A percentile compares a stretch with the other conserved stretches of the same genome.
phyloP scores from a whole-genome alignment of 2,329 filamentous ascomycete species.

The Metarhizium anisopliae region DNA sequence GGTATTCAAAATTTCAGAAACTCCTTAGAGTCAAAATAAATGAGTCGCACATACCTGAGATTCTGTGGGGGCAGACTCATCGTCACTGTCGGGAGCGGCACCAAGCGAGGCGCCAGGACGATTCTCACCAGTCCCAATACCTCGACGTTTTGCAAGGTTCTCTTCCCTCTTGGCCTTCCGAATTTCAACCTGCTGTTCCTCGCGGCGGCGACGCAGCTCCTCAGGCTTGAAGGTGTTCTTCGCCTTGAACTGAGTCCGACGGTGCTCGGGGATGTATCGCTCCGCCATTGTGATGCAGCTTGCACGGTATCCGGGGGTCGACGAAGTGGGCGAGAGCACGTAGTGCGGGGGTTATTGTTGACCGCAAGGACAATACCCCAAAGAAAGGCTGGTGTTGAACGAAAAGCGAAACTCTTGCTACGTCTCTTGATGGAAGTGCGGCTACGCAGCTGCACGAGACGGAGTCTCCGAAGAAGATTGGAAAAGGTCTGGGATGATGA shows the following conservation, averaged over 20 bases:
- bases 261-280: constrained; percentile 98
- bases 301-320: neutral
- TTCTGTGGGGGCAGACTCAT: constrained; percentile 91
- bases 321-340: constrained; percentile 4
- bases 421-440: constrained; percentile 3
- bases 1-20: neutral
- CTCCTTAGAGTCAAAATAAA: neutral
- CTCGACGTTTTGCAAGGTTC: constrained; percentile 95
- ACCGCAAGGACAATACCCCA: constrained; percentile 2
- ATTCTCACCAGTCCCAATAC: constrained; percentile 75
- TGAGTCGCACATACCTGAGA: constrained; percentile 61
- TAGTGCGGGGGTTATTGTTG: constrained; percentile 6
- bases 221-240: constrained; percentile 99
- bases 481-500: constrained; percentile 1
- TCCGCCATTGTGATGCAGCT: constrained; percentile 68
- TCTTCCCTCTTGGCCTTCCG: constrained; percentile 98
- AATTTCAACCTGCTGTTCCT: constrained; percentile 99
- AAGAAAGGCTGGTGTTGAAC: neutral
- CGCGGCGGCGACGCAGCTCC: constrained; percentile 93
- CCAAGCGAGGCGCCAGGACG: constrained; percentile 74
- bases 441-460: constrained; percentile 3
- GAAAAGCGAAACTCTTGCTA: neutral
- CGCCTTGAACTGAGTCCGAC: constrained; percentile 98
- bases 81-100: constrained; percentile 90
- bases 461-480: constrained; percentile 1